These are phyloP conservation scores for Aspergillus fructus DNA, from an alignment of 2,329 filamentous ascomycete species.

Conservation along the genomic window DNA sequence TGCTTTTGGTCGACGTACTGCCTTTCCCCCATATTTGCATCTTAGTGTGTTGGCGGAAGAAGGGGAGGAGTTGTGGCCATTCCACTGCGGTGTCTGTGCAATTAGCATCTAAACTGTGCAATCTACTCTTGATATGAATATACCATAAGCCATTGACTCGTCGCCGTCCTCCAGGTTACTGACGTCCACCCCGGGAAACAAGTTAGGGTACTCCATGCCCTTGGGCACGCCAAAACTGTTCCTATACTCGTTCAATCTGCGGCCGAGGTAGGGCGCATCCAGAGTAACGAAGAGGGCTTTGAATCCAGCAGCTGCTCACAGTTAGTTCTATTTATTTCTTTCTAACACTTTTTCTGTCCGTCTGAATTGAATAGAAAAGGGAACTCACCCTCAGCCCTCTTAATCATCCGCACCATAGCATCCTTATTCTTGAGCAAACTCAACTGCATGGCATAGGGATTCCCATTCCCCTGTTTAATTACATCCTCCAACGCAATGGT, in stretches of 20 bases:
- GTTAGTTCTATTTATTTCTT: background rate
- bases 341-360: too few relatives aligned
- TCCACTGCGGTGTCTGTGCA: background rate
- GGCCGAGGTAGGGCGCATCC: constrained; percentile 5
- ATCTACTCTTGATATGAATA: background rate
- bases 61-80: constrained; percentile 1
- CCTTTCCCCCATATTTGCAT: constrained; percentile 26
- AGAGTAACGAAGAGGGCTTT: constrained; percentile 13
- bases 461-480: background rate
- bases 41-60: constrained; percentile 15
- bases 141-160: background rate
- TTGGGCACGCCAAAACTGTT: constrained; percentile 13
- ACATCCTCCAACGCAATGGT: background rate
- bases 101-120: background rate
- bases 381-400: background rate
- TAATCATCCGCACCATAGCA: background rate
- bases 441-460: constrained; percentile 6
- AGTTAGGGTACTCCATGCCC: constrained; percentile 22
- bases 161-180: constrained; percentile 12
- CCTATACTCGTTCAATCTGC: constrained; percentile 10
- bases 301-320: constrained; percentile 6
- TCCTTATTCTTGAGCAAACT: constrained; percentile 1
- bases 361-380: too few relatives aligned
- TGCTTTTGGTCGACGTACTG: constrained; percentile 9
- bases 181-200: constrained; percentile 11